Base-by-base conservation (phyloP, 768 basidiomycete species). In the Agaricus sinodeliciosus region DNA sequence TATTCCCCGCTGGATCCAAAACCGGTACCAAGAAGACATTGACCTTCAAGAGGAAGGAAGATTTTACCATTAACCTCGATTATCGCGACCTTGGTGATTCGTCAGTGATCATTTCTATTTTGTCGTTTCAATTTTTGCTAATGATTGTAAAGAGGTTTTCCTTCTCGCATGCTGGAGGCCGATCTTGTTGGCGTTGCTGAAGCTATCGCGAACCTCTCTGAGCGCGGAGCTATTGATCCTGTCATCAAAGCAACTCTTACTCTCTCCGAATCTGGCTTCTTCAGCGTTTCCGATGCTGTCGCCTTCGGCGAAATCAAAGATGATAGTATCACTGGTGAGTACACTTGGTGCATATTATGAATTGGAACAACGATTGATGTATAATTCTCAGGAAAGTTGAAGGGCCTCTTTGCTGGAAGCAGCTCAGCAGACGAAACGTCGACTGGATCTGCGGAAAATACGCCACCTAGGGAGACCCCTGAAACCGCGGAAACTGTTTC, bases 201-300 rank as follows among this genome's bases (percentile, higher is more conserved):
- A 57, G 92, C 91, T 2, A 68, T 94, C 18, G 78, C 70, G 28
- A 96, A 94, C 65, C 76, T 97, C 45, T 94, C 93, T 12, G 86
- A 87, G 43, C 79, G 81, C 1, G 90, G 89, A 8, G 87, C 84
- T 9, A 66, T 79, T 22, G 90, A 94, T 60, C 89, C 93, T 2
- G 81, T 93, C 12, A 77, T 98, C 61, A 94, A 93, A 66, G 85
- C 91, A 15, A 91, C 89, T 0, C 69, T 97, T 47, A 72, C 80
- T 25, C 73, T 97, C 37, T 90, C 90, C 36, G 90, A 94, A 48
- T 90, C 90, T 46, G 93, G 94, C 6, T 87, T 97, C 61, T 73
- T 91, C 4, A 82, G 85, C 2, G 82, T 92, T 34, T 77, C 82
- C 12, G 87, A 90, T 51, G 94, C 91, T 0, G 62, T 93, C 39